Percentiles rank a stretch among this genome's conserved stretches.
Conservation (phyloP, 345 rosid genomes). For the Excoecaria cochinchinensis region DNA sequence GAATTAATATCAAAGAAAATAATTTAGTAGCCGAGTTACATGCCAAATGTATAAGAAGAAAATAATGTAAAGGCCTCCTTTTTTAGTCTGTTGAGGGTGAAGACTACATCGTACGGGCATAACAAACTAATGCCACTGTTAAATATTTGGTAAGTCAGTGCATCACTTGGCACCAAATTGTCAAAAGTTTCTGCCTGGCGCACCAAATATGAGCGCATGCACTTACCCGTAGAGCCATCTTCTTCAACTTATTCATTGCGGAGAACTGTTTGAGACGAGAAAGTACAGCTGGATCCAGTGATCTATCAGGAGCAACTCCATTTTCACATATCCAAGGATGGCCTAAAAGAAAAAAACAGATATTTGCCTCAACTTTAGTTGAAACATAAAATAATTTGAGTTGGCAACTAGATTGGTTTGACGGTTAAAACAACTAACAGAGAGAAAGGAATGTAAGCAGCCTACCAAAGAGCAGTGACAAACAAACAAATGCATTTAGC, state of each 20-base stretch:
- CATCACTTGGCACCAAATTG: not conserved
- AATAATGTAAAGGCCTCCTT: too few relatives aligned
- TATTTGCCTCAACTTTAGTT: constrained; percentile 1
- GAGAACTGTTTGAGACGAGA: constrained; percentile 97
- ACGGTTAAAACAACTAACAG: not conserved
- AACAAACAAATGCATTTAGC: not conserved
- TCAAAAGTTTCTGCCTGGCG: not conserved
- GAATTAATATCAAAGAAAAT: too few relatives aligned
- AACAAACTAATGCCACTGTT: not conserved
- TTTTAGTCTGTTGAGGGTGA: too few relatives aligned
- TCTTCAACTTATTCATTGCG: constrained; percentile 96
- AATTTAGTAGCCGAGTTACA: too few relatives aligned
- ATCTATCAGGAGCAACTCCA: constrained; percentile 98
- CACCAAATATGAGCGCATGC: not conserved
- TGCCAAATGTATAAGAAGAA: too few relatives aligned
- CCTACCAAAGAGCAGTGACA: not conserved
- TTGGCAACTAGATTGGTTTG: not conserved
- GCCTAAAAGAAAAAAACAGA: constrained; percentile 40
- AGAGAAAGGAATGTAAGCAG: constrained; percentile 1
- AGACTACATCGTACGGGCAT: not conserved
- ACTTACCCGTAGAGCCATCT: constrained; percentile 95
- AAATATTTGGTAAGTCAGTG: not conserved
- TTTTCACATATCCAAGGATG: constrained; percentile 99
- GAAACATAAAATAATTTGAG: constrained; percentile 1
- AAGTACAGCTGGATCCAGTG: constrained; percentile 92